Base-by-base conservation (phyloP, 1,284 basidiomycete species). In the Entoloma clypeatum region DNA sequence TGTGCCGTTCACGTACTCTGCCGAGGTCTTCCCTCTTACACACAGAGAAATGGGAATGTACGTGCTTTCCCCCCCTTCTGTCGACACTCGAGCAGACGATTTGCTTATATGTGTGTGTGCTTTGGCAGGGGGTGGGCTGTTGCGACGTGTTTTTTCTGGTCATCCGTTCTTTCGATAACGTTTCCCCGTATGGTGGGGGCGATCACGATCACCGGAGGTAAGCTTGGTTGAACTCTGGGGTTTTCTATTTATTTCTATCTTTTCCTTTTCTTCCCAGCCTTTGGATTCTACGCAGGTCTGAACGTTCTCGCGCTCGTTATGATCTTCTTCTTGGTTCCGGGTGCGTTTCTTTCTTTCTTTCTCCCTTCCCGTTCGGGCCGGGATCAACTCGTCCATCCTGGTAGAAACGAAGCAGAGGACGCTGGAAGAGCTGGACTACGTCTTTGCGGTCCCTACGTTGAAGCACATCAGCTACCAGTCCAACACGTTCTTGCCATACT, bases 361-460 rank as follows among this genome's bases (percentile, higher is more conserved):
- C 25, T 21, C 9, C 5, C 5, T 1, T 7, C 7, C 22, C 19
- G 1, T 9, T 6, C n/a, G 3, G 26, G 8, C 23, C 28, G 26
- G 24, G 29, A 16, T 14, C n/a, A 19, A 6, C 11, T 24, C 7
- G 17, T 10, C 23, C 28, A 13, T 14, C 11, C 25, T 22, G 39
- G 2, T 36, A 65, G 82, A 86, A 70, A 88, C 85, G 7, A 86
- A 84, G 60, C 72, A 78, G 50, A 68, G 80, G 23, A 81, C 82
- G 0, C 70, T 88, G 2, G 71, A 74, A 51, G 71, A 67, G 50
- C 61, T 69, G 10, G 64, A 65, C 53, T 71, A 70, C 49, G 60
- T 86, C 31, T 86, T 86, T 54, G 71, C 72, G 27, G 75, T 86
- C 3, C 79, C 82, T 0, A 81, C 75, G 2, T 53, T 56, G n/a